These are phyloP conservation scores for Hyaloscypha variabilis DNA, from an alignment of 495 filamentous ascomycete genomes.

Conservation along the genomic window DNA sequence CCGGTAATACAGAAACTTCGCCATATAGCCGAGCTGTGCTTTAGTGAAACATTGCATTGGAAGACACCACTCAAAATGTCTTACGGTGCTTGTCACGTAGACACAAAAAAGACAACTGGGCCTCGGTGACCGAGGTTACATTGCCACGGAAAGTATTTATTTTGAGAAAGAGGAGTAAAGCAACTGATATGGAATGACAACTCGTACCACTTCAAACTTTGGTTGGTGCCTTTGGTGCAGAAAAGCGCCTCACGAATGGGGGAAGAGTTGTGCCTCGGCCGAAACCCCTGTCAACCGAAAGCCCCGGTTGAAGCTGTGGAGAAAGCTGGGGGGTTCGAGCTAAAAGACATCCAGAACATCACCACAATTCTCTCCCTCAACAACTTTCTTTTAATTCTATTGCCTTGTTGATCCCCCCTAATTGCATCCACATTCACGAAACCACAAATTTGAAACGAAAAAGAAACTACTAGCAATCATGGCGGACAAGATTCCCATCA, in stretches of 20 bases:
- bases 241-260: slow-evolving; percentile 1
- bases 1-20: neutral
- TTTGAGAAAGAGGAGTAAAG: slow-evolving; percentile 5
- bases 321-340: slow-evolving; percentile 16
- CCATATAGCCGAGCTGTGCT: neutral
- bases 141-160: neutral
- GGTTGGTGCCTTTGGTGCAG: neutral
- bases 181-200: slow-evolving; percentile 1
- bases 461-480: slow-evolving; percentile 45
- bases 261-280: slow-evolving; percentile 14
- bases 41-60: neutral
- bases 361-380: neutral
- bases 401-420: neutral
- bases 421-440: neutral
- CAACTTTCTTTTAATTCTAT: neutral
- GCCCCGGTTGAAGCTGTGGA: slow-evolving; percentile 14
- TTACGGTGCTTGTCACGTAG: neutral
- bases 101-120: neutral
- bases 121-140: slow-evolving; percentile 1
- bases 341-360: neutral
- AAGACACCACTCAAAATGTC: neutral
- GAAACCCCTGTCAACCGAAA: slow-evolving; percentile 13
- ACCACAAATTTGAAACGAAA: neutral
- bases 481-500: slow-evolving; percentile 68
- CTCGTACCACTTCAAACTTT: slow-evolving; percentile 1